Base-by-base conservation (phyloP, 371 early-diverging fungal genomes). In the Actinomortierella wolfii region DNA sequence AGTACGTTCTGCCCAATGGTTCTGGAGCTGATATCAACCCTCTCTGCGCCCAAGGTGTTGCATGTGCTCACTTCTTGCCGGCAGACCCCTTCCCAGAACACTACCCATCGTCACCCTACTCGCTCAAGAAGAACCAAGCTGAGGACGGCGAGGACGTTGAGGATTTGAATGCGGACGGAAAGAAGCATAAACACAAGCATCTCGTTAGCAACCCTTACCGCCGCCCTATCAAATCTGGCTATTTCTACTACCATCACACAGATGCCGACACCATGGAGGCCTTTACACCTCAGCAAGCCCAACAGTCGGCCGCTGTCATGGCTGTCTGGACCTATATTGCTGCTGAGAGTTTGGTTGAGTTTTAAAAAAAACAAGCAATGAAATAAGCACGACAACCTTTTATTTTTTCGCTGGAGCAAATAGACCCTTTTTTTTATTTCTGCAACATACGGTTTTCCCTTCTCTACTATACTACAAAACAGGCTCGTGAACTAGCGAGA, bases 261-360 rank as follows among this genome's bases (percentile, higher is more conserved):
- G 64, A 56, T 47, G 83, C 77, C 50, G 83, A 81, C 41, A 65
- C 78, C 48, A 61, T 84, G 59, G 76, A 77, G 34, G 71, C 70
- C 6, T 76, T 84, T 50, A 79, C 81, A 40, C 75, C 78, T 24
- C 71, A 80, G 51, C 80, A 84, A 54, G 69, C 83, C 49, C 77
- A 79, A 48, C 68, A 71, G 39, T 80, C 79, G 40, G 77, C 83
- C n/a, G 83, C 83, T 2, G 77, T 77, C 14, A 70, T 82, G 55
- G 84, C 84, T 14, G 67, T 77, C 25, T 84, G 81, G 81, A 71
- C 81, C 18, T 84, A 81, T 21, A 69, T 81, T 41, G 71, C 80
- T 24, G 81, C 84, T 15, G 82, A 82, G 49, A 67, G 67, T 40
- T 59, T 20, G 15, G 56, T 70, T 7, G 71, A 65, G 49, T 40